These are phyloP conservation scores for Fraxinus nigra DNA, from an alignment of 305 asterid genomes.

Conservation along the genomic window DNA sequence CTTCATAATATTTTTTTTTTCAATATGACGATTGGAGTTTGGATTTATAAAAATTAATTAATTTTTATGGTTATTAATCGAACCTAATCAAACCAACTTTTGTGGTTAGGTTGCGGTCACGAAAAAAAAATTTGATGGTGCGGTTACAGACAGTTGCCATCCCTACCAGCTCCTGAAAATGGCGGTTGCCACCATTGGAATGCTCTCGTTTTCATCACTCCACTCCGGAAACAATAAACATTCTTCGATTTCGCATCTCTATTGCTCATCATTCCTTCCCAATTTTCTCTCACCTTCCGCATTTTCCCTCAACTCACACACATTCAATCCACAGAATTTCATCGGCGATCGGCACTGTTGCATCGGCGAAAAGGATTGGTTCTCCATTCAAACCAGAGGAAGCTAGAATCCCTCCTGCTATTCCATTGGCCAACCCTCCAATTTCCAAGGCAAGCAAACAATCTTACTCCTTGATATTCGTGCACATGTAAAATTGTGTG, in stretches of 20 bases:
- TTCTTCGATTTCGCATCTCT: conserved; percentile 17
- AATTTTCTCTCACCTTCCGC: conserved; percentile 5
- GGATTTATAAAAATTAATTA: no score
- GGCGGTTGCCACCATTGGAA: conserved; percentile 26
- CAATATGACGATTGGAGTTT: no score
- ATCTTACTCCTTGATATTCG: background rate
- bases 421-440: conserved; percentile 57
- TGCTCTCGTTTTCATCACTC: conserved; percentile 32
- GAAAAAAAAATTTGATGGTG: no score
- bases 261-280: conserved; percentile 10
- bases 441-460: conserved; percentile 43
- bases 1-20: no score
- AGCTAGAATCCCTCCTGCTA: conserved; percentile 69
- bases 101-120: no score
- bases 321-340: conserved; percentile 2
- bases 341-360: conserved; percentile 22
- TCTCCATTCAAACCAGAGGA: conserved; percentile 52
- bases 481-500: background rate
- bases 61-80: no score
- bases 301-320: background rate
- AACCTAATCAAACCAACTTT: no score
- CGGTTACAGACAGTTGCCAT: no score
- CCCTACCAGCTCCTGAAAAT: background rate
- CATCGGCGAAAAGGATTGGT: conserved; percentile 36
- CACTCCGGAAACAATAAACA: conserved; percentile 2